Conservation (phyloP, 441 rosid species). For the Cnidoscolus chayamansa region DNA sequence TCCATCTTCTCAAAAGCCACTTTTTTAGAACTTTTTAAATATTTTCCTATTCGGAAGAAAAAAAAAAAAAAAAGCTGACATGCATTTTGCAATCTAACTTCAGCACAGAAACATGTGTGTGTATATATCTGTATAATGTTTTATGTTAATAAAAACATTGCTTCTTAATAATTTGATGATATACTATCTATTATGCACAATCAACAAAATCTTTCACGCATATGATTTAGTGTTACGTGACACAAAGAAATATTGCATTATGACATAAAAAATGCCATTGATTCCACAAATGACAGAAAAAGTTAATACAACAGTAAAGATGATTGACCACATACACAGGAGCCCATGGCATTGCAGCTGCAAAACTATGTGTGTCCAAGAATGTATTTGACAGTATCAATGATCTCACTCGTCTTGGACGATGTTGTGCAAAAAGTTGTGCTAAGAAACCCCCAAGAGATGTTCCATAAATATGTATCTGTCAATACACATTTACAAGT, state of each 20-base stretch:
- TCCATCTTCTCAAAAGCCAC: background rate
- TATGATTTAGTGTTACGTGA: background rate
- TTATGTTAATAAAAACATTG: no score
- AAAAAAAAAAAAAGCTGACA: no score
- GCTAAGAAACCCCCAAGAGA: slow-evolving; percentile 98
- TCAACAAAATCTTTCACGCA: background rate
- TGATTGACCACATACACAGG: slow-evolving; percentile 62
- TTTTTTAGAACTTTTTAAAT: background rate
- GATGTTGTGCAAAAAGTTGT: slow-evolving; percentile 96
- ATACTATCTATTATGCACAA: no score
- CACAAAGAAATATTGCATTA: background rate
- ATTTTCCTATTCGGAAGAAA: no score
- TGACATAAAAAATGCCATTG: background rate
- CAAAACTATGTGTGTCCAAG: slow-evolving; percentile 71
- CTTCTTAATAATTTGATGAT: no score
- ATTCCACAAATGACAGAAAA: background rate
- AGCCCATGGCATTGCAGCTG: slow-evolving; percentile 98
- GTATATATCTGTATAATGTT: no score
- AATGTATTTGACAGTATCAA: slow-evolving; percentile 83
- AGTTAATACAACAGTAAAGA: background rate
- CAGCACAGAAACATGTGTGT: no score
- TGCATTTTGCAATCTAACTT: no score
- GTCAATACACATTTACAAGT: slow-evolving; percentile 32
- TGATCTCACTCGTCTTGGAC: slow-evolving; percentile 91
- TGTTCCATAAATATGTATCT: slow-evolving; percentile 95